Percentiles rank a stretch among this genome's conserved stretches.
phyloP scores from a whole-genome alignment of 768 basidiomycete species.

The Coprinopsis marcescibilis region DNA sequence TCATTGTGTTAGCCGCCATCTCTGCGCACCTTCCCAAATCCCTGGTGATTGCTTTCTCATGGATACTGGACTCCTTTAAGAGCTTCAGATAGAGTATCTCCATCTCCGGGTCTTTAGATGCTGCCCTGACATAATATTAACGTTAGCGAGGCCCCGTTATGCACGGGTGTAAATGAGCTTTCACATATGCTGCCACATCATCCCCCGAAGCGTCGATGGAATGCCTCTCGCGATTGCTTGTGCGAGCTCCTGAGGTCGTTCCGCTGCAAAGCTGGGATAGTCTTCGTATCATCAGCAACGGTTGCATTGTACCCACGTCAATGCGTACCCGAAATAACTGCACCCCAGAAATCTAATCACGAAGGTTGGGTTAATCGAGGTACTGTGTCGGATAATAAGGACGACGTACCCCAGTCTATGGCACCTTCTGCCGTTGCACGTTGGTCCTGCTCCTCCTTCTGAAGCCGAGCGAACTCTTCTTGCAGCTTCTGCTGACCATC shows the following conservation, averaged over 20 bases:
- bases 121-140: conserved; percentile 51
- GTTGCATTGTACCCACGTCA: not conserved
- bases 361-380: not conserved
- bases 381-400: not conserved
- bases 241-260: conserved; percentile 72
- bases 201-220: conserved; percentile 80
- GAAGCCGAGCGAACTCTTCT: conserved; percentile 68
- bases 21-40: conserved; percentile 74
- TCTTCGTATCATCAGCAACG: conserved; percentile 36
- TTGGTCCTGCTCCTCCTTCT: conserved; percentile 45
- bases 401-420: conserved; percentile 73
- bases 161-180: not conserved
- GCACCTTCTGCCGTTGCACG: conserved; percentile 29
- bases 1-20: conserved; percentile 7
- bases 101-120: conserved; percentile 85
- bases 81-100: conserved; percentile 79
- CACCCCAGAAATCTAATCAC: conserved; percentile 84
- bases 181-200: conserved; percentile 97
- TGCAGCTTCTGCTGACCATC: conserved; percentile 70
- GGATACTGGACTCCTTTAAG: conserved; percentile 76
- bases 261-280: conserved; percentile 83
- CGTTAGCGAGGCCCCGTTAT: conserved; percentile 6
- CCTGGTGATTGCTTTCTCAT: conserved; percentile 91
- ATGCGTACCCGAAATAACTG: conserved; percentile 72
- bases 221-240: conserved; percentile 91